These are phyloP conservation scores for Ilyonectria mors-panacis DNA, from an alignment of 2,329 filamentous ascomycete genomes.

Conservation along the genomic window DNA sequence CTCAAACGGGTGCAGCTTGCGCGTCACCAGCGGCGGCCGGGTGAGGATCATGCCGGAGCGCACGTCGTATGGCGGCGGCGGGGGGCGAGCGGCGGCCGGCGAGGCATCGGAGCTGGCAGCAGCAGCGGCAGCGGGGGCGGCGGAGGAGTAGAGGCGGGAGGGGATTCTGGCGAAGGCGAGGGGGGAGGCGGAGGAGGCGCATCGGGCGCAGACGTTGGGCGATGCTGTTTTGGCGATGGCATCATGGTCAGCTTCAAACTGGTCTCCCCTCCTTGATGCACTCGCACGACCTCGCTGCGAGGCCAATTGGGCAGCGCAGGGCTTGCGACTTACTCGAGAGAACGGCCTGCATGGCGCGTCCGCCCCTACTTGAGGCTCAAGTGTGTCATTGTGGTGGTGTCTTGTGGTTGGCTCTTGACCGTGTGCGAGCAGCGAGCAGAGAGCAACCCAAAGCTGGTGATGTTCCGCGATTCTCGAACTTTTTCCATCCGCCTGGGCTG, in stretches of 20 bases:
- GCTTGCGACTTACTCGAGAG: conserved; percentile 62
- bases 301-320: conserved; percentile 39
- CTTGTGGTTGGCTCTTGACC: conserved; percentile 31
- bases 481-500: conserved; percentile 38
- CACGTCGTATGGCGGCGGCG: conserved; percentile 62
- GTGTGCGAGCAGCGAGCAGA: conserved; percentile 26
- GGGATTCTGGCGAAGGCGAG: conserved; percentile 47
- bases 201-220: conserved; percentile 56
- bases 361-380: conserved; percentile 72
- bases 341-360: conserved; percentile 63
- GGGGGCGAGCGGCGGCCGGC: conserved; percentile 35
- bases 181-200: conserved; percentile 51
- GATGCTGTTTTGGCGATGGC: conserved; percentile 38
- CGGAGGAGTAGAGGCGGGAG: conserved; percentile 55
- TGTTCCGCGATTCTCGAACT: conserved; percentile 46
- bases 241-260: conserved; percentile 8
- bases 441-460: conserved; percentile 36
- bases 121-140: conserved; percentile 50
- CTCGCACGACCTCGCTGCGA: conserved; percentile 7
- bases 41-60: conserved; percentile 84
- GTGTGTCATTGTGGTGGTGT: conserved; percentile 59
- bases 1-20: conserved; percentile 88
- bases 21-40: conserved; percentile 89
- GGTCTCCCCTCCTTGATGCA: background rate
- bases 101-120: conserved; percentile 37